Conservation (phyloP, 2,329 filamentous ascomycete genomes). For the Drechslerella dactyloides region DNA sequence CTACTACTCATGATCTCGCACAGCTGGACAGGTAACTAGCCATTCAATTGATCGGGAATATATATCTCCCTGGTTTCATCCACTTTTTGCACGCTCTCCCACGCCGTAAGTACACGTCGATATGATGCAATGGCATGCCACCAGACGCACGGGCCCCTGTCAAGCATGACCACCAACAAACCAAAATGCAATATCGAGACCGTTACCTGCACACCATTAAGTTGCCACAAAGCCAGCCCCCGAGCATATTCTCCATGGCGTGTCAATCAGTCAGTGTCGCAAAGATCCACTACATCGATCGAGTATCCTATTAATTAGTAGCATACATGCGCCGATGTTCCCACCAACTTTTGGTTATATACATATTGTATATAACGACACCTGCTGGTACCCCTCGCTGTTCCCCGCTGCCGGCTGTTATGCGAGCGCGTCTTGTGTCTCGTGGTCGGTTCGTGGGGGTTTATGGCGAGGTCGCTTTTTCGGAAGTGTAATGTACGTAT, state of each 20-base stretch:
- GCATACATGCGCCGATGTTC: conserved; percentile 1
- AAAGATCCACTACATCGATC: conserved; percentile 34
- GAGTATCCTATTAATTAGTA: background rate
- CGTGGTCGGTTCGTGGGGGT: conserved; percentile 17
- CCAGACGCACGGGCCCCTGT: background rate
- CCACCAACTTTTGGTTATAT: background rate
- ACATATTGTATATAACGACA: background rate
- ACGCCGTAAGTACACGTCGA: background rate
- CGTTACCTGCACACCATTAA: conserved; percentile 50
- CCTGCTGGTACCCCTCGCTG: conserved; percentile 19
- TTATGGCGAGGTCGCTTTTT: conserved; percentile 7
- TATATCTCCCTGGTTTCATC: background rate
- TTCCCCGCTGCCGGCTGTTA: background rate
- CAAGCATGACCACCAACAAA: background rate
- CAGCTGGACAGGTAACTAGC: conserved; percentile 4
- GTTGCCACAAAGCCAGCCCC: conserved; percentile 50
- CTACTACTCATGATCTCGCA: conserved; percentile 10
- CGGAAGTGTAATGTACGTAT: conserved; percentile 42
- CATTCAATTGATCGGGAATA: conserved; percentile 2
- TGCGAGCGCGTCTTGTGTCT: conserved; percentile 31
- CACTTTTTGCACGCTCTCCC: background rate
- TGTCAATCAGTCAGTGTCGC: conserved; percentile 52
- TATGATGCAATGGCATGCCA: conserved; percentile 2
- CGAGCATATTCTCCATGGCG: conserved; percentile 35
- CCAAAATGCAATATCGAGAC: background rate